Percentiles rank a stretch among this genome's conserved stretches.
Conservation (phyloP, 768 basidiomycete genomes). For the Artomyces pyxidatus region DNA sequence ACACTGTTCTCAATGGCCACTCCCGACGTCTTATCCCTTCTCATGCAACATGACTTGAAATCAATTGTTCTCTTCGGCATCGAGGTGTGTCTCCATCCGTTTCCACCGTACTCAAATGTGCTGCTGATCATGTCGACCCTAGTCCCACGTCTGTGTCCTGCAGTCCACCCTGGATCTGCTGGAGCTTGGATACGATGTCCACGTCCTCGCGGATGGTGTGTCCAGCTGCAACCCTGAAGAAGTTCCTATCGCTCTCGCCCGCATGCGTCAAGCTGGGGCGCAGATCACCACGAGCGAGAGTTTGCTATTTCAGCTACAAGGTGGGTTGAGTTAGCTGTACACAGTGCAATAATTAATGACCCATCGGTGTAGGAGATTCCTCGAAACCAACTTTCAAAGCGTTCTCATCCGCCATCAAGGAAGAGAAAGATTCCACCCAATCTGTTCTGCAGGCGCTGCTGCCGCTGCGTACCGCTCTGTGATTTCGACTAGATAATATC, state of each 20-base stretch:
- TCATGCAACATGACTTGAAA: slow-evolving; percentile 40
- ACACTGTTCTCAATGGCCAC: slow-evolving; percentile 82
- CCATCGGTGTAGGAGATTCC: slow-evolving; percentile 43
- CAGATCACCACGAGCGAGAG: slow-evolving; percentile 78
- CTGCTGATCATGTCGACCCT: slow-evolving; percentile 3
- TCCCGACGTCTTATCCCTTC: slow-evolving; percentile 47
- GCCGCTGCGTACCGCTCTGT: no score
- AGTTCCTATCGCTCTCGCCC: slow-evolving; percentile 62
- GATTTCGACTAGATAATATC: no score
- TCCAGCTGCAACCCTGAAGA: slow-evolving; percentile 79
- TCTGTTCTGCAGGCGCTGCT: slow-evolving; percentile 25
- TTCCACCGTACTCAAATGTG: no score
- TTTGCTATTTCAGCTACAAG: slow-evolving; percentile 67
- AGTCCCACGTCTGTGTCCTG: slow-evolving; percentile 87
- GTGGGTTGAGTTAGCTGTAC: slow-evolving; percentile 27
- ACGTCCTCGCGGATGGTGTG: slow-evolving; percentile 78
- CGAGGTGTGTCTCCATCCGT: slow-evolving; percentile 75
- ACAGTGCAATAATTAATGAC: slow-evolving; percentile 11
- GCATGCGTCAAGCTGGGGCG: slow-evolving; percentile 67
- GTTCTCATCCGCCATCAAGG: slow-evolving; percentile 67
- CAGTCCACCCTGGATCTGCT: slow-evolving; percentile 75
- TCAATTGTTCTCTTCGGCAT: slow-evolving; percentile 80
- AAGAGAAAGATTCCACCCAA: slow-evolving; percentile 59
- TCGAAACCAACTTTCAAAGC: slow-evolving; percentile 57
- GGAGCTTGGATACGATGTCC: slow-evolving; percentile 38